These are phyloP conservation scores for Ogataea methanolica DNA, from an alignment of 805 yeast genomes.

Conservation along the genomic window DNA sequence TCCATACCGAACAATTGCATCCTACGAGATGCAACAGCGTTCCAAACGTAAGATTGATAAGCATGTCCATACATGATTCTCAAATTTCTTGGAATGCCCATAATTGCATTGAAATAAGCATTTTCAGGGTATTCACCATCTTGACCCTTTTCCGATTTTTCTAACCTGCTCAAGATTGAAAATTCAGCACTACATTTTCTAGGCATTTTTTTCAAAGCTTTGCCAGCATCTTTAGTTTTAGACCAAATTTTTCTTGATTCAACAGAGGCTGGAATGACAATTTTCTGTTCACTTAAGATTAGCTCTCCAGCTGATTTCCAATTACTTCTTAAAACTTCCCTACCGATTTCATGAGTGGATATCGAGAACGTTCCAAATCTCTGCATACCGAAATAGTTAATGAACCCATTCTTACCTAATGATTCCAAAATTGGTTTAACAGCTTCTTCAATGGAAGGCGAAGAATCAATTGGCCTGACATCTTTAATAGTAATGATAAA, in stretches of 20 bases:
- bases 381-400: slow-evolving; percentile 97
- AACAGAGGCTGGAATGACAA: slow-evolving; percentile 75
- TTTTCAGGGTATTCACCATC: slow-evolving; percentile 42
- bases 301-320: slow-evolving; percentile 80
- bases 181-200: slow-evolving; percentile 81
- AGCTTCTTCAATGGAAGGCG: slow-evolving; percentile 37
- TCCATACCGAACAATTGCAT: slow-evolving; percentile 63
- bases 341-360: slow-evolving; percentile 86
- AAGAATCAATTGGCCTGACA: slow-evolving; percentile 38
- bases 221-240: slow-evolving; percentile 58
- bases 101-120: slow-evolving; percentile 73
- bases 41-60: slow-evolving; percentile 96
- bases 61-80: slow-evolving; percentile 97
- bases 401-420: slow-evolving; percentile 66
- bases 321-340: slow-evolving; percentile 59
- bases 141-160: slow-evolving; percentile 43
- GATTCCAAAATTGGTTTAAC: slow-evolving; percentile 52
- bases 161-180: slow-evolving; percentile 59
- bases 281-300: slow-evolving; percentile 78
- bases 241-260: slow-evolving; percentile 85
- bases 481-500: slow-evolving; percentile 82
- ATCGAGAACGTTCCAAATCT: slow-evolving; percentile 94
- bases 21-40: slow-evolving; percentile 74
- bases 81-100: slow-evolving; percentile 87
- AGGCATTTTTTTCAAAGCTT: slow-evolving; percentile 77